Conservation (phyloP, 176 grass and related monocot species). For the Phragmites australis region DNA sequence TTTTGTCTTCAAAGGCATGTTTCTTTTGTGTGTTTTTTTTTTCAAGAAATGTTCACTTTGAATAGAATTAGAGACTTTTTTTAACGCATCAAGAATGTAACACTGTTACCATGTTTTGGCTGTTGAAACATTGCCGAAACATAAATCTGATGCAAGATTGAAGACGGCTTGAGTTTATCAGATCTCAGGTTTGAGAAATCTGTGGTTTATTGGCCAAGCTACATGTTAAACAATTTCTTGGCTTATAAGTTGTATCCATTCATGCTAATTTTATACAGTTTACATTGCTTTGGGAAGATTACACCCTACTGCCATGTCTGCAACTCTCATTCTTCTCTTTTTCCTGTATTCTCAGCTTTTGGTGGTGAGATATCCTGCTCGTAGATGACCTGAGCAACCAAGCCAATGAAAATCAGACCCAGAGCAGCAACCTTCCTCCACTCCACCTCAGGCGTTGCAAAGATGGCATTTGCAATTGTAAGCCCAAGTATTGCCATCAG, state of each 20-base stretch:
- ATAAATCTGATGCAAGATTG: slow-evolving; percentile 64
- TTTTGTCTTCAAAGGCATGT: background rate
- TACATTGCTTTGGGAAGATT: slow-evolving; percentile 27
- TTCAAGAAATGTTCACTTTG: slow-evolving; percentile 1
- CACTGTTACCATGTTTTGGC: slow-evolving; percentile 56
- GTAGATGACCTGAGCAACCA: slow-evolving; percentile 73
- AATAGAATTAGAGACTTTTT: slow-evolving; percentile 6
- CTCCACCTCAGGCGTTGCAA: slow-evolving; percentile 59
- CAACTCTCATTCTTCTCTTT: slow-evolving; percentile 42
- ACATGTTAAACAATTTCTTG: slow-evolving; percentile 38
- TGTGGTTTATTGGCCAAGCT: slow-evolving; percentile 78
- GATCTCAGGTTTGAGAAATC: slow-evolving; percentile 62
- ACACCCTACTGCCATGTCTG: slow-evolving; percentile 34
- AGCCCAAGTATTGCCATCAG: slow-evolving; percentile 77
- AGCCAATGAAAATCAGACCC: slow-evolving; percentile 75
- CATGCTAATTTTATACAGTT: slow-evolving; percentile 50
- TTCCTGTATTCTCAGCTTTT: slow-evolving; percentile 43
- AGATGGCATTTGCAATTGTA: slow-evolving; percentile 62
- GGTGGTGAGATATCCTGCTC: slow-evolving; percentile 58
- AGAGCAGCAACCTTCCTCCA: slow-evolving; percentile 83
- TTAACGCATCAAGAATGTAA: slow-evolving; percentile 54
- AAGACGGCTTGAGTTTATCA: slow-evolving; percentile 75
- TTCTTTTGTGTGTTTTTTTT: background rate
- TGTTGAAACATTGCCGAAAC: slow-evolving; percentile 50
- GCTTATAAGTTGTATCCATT: slow-evolving; percentile 24